A percentile compares a stretch with the other conserved stretches of the same genome.
These are phyloP conservation scores for Pichia cactophila DNA, from an alignment of 1,139 yeast genomes.

Conservation along the genomic window DNA sequence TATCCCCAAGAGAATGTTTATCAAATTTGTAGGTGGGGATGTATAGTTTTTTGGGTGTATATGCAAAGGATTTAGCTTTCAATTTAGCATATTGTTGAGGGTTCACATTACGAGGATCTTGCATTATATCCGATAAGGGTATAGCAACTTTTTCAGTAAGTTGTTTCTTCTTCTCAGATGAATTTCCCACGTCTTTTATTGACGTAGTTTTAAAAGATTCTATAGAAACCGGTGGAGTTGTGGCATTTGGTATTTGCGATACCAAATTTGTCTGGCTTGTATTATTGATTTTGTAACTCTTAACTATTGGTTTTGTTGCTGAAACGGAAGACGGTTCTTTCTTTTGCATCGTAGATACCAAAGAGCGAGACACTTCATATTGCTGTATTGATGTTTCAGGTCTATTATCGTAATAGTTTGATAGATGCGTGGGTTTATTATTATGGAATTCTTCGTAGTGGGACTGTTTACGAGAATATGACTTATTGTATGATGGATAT, in stretches of 20 bases:
- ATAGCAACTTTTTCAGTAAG: background rate
- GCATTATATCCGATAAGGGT: constrained; percentile 8
- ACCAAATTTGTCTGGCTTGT: constrained; percentile 6
- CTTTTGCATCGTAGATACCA: background rate
- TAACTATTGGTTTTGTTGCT: constrained; percentile 5
- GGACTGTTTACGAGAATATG: background rate
- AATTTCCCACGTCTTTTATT: constrained; percentile 18
- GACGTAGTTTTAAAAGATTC: constrained; percentile 1
- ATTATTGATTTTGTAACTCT: constrained; percentile 3
- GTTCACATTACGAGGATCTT: constrained; percentile 34
- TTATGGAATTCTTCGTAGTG: background rate
- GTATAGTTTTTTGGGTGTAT: constrained; percentile 32
- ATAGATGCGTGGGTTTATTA: background rate
- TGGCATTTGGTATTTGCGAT: background rate
- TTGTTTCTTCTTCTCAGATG: background rate
- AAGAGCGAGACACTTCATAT: background rate
- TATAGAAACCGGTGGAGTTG: background rate
- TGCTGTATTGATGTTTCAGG: background rate
- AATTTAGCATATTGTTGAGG: constrained; percentile 11
- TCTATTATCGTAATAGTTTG: background rate
- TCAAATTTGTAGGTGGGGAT: constrained; percentile 55
- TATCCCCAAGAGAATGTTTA: constrained; percentile 65
- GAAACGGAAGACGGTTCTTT: background rate
- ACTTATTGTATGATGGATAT: background rate
- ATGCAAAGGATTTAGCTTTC: constrained; percentile 17